Evolutionary conservation across 805 yeast genomes (phyloP).

Genomic region (Yarrowia divulgata): DNA sequence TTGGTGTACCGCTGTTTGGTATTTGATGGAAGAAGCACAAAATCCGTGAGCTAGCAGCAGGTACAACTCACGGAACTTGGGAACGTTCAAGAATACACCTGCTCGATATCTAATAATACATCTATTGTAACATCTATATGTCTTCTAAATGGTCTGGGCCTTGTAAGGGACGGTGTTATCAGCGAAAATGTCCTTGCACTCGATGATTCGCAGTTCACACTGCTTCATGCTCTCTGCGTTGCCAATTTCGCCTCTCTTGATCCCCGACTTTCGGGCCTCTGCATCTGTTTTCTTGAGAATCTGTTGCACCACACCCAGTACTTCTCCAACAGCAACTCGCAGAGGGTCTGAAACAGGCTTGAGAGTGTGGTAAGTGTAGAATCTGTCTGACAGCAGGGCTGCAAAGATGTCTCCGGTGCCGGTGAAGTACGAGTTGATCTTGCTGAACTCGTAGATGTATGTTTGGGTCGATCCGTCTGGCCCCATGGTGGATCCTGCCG

Average conservation of each 20-base stretch:
- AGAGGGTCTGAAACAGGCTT: slow-evolving; percentile 45
- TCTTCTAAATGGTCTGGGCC: slow-evolving; percentile 9
- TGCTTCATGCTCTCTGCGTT: slow-evolving; percentile 65
- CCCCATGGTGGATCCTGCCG: slow-evolving; percentile 55
- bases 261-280: slow-evolving; percentile 40
- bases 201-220: slow-evolving; percentile 74
- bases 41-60: too few relatives aligned
- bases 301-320: slow-evolving; percentile 57
- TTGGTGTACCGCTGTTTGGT: too few relatives aligned
- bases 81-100: too few relatives aligned
- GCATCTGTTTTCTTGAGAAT: slow-evolving; percentile 50
- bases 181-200: slow-evolving; percentile 47
- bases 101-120: slow-evolving; percentile 18
- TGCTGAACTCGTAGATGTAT: slow-evolving; percentile 60
- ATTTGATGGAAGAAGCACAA: too few relatives aligned
- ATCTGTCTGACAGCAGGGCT: slow-evolving; percentile 73
- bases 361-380: slow-evolving; percentile 39
- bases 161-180: slow-evolving; percentile 1
- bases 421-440: slow-evolving; percentile 81
- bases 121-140: slow-evolving; percentile 19
- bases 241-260: slow-evolving; percentile 49
- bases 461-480: slow-evolving; percentile 41
- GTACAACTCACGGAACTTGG: too few relatives aligned
- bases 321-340: slow-evolving; percentile 51
- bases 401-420: slow-evolving; percentile 96